These are phyloP conservation scores for Smallanthus sonchifolius DNA, from an alignment of 129 eudicot species.

Conservation along the genomic window DNA sequence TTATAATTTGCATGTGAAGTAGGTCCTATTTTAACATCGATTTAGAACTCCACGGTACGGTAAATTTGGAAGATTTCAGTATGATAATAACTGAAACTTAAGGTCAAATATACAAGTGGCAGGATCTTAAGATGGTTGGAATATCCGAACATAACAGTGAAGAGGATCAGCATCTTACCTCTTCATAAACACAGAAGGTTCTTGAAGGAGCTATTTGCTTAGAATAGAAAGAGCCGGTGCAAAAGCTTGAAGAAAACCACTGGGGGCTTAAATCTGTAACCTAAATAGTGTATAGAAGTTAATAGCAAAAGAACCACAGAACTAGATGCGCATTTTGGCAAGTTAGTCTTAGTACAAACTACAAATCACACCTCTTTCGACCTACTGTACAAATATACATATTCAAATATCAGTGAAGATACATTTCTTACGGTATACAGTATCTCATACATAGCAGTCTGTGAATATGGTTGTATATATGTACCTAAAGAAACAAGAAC, in stretches of 20 bases:
- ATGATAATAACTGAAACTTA: neutral
- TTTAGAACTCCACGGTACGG: neutral
- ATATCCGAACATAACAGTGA: neutral
- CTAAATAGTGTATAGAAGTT: slow-evolving; percentile 34
- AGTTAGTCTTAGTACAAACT: neutral
- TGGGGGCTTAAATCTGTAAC: slow-evolving; percentile 69
- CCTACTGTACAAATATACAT: neutral
- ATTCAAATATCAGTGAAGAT: neutral
- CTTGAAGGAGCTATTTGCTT: slow-evolving; percentile 80
- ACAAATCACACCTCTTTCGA: neutral
- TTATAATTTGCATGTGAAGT: neutral
- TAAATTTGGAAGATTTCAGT: neutral
- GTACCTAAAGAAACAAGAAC: neutral
- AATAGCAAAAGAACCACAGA: neutral
- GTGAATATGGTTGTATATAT: neutral
- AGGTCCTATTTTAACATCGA: neutral
- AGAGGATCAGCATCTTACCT: slow-evolving; percentile 44
- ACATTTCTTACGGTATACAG: neutral
- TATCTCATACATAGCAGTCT: neutral
- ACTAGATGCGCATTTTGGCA: neutral
- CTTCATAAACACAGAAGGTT: slow-evolving; percentile 90
- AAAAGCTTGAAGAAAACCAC: slow-evolving; percentile 59
- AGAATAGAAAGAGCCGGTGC: slow-evolving; percentile 46
- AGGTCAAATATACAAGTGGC: slow-evolving; percentile 6
- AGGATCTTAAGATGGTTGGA: slow-evolving; percentile 6